These are phyloP conservation scores for Diaporthe humulicola DNA, from an alignment of 2,329 filamentous ascomycete genomes.

Conservation along the genomic window DNA sequence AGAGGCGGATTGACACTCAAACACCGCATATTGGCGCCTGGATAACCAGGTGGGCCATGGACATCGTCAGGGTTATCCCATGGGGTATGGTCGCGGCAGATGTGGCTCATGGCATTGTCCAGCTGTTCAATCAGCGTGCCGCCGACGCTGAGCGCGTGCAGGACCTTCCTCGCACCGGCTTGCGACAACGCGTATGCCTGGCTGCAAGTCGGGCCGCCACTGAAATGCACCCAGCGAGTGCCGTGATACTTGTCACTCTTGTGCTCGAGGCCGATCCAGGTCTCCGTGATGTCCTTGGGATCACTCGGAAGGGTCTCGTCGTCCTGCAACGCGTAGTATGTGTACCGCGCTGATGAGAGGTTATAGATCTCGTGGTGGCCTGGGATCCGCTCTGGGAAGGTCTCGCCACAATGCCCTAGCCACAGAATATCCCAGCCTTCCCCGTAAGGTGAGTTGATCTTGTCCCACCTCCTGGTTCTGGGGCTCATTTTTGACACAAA, in stretches of 20 bases:
- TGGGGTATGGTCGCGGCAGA: constrained; percentile 34
- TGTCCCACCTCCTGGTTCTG: neutral
- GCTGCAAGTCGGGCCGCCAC: constrained; percentile 39
- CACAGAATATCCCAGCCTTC: constrained; percentile 54
- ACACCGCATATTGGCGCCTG: constrained; percentile 38
- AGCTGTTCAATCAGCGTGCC: constrained; percentile 37
- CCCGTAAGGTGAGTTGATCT: constrained; percentile 44
- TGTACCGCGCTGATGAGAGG: constrained; percentile 34
- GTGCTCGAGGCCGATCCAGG: constrained; percentile 38
- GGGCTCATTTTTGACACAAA: constrained; percentile 14
- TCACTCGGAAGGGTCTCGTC: constrained; percentile 34
- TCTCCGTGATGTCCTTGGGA: neutral
- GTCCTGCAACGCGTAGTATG: constrained; percentile 36
- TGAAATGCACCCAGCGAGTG: constrained; percentile 40
- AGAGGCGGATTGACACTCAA: constrained; percentile 38
- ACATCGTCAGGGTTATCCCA: constrained; percentile 36
- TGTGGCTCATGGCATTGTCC: constrained; percentile 38
- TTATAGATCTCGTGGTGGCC: constrained; percentile 38
- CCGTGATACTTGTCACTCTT: constrained; percentile 12
- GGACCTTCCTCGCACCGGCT: constrained; percentile 36
- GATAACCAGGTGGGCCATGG: constrained; percentile 34
- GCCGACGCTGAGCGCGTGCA: constrained; percentile 38
- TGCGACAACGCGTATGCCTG: constrained; percentile 38
- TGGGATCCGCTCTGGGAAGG: constrained; percentile 39
- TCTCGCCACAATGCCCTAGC: constrained; percentile 53